A percentile compares a stretch with the other conserved stretches of the same genome.
Conservation (phyloP, 768 basidiomycete genomes). For the Panus rudis region DNA sequence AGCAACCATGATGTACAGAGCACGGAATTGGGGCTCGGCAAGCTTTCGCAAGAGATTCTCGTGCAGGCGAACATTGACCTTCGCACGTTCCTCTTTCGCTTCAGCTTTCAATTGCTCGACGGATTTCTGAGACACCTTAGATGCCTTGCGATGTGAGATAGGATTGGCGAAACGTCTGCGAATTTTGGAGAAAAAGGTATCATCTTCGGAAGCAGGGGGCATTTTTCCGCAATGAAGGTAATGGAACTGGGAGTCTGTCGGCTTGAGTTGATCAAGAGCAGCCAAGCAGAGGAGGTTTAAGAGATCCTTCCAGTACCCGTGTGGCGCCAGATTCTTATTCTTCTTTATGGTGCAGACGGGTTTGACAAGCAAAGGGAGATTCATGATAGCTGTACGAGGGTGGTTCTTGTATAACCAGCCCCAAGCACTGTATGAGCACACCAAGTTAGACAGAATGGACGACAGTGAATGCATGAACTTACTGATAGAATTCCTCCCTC, state of each 20-base stretch:
- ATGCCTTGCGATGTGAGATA: no score
- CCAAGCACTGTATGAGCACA: constrained; percentile 32
- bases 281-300: constrained; percentile 62
- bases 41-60: constrained; percentile 36
- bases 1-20: constrained; percentile 56
- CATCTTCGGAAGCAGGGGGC: no score
- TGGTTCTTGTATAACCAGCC: constrained; percentile 67
- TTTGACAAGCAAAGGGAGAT: constrained; percentile 46
- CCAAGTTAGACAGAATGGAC: not conserved
- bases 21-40: constrained; percentile 43
- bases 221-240: constrained; percentile 8
- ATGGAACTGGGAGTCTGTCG: constrained; percentile 15
- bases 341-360: constrained; percentile 38
- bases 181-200: no score
- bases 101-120: constrained; percentile 10
- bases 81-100: constrained; percentile 16
- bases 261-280: constrained; percentile 40
- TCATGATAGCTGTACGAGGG: constrained; percentile 61
- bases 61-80: constrained; percentile 18
- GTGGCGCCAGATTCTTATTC: constrained; percentile 24
- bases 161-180: not conserved
- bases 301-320: constrained; percentile 75
- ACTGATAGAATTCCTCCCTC: constrained; percentile 55
- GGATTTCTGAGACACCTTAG: no score
- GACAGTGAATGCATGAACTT: constrained; percentile 8